These are phyloP conservation scores for Coemansia sp. DNA, from an alignment of 192 early-diverging fungal species.

Conservation along the genomic window DNA sequence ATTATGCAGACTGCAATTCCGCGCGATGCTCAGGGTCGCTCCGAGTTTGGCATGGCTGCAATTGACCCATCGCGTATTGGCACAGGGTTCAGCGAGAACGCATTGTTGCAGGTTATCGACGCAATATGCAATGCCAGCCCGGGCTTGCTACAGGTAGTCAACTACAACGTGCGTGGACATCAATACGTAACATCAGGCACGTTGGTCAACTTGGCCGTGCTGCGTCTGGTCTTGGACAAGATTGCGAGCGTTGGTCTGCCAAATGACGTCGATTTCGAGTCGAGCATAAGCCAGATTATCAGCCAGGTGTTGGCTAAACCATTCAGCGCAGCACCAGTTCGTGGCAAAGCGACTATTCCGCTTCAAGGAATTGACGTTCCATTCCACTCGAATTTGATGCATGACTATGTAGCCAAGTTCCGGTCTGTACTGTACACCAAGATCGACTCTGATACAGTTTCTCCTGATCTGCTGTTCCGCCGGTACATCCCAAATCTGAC, in stretches of 20 bases:
- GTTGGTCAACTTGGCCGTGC: conserved; percentile 71
- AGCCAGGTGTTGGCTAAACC: conserved; percentile 61
- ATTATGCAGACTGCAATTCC: conserved; percentile 93
- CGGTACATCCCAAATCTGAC: conserved; percentile 97
- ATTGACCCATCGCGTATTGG: conserved; percentile 87
- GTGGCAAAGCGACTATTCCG: conserved; percentile 87
- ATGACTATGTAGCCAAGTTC: conserved; percentile 82
- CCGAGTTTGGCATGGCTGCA: conserved; percentile 93
- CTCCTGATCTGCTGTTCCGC: conserved; percentile 66
- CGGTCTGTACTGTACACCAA: conserved; percentile 73
- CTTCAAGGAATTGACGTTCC: conserved; percentile 91
- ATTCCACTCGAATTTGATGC: conserved; percentile 82
- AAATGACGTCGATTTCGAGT: neutral
- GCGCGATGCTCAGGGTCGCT: conserved; percentile 74
- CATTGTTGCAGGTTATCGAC: conserved; percentile 63
- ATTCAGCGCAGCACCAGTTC: conserved; percentile 64
- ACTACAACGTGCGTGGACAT: conserved; percentile 92
- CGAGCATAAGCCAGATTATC: conserved; percentile 65
- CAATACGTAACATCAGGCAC: conserved; percentile 93
- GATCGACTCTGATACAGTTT: conserved; percentile 68
- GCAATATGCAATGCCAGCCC: conserved; percentile 67
- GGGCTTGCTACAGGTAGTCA: conserved; percentile 89
- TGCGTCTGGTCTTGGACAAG: conserved; percentile 78
- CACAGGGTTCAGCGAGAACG: conserved; percentile 68
- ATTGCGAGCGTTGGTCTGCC: neutral